Evolutionary conservation across 129 eudicot genomes (phyloP), one percentile per base, ranked within the genome.

Genomic region (Helianthus tuberosus): DNA sequence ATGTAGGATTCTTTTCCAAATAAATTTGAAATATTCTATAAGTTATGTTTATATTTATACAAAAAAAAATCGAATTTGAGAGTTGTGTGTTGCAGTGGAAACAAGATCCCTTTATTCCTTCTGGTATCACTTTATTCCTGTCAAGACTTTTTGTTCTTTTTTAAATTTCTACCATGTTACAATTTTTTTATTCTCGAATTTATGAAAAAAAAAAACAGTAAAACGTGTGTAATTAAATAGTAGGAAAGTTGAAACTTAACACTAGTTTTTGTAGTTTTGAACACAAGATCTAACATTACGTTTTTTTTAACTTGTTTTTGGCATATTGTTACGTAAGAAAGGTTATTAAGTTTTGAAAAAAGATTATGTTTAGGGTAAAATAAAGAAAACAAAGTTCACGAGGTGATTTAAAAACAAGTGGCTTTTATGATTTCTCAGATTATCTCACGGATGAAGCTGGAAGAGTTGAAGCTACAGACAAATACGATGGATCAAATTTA

Each of bases 81-180:
- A 32, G 5, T 58, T 69, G 81, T 61, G 76, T 70, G 64, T 62
- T 70, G 57, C 53, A 63, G 59, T 78, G 57, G 82, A 71, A 69
- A 50, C 72, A 62, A 51, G 14, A 50, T 50, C 82, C 60, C 82
- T 70, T 78, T 78, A 77, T 70, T 77, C 76, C 66, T 13, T 39
- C 50, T 70, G 55, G 52, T 50, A 39, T 74, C 66, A 77, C 77
- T 70, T 77, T 77, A 77, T 62, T 77, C 77, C 66, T 49, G 58
- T 49, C 23, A 61, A 38, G 71, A 39, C 43, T 54, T 44, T 47
- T 68, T 59, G 15, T 60, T 16, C 4, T 14, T 35, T 68, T 27
- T 39, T 53, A 39, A 66, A 70, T 35, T 13, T 20, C 5, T 50
- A 13, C 64, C 49, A 69, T 69, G 71, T 49, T 49, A 17, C 54